A percentile compares a stretch with the other conserved stretches of the same genome.
Evolutionary conservation across 148 eudicot genomes (phyloP).

Genomic region (Dysphania ambrosioides): DNA sequence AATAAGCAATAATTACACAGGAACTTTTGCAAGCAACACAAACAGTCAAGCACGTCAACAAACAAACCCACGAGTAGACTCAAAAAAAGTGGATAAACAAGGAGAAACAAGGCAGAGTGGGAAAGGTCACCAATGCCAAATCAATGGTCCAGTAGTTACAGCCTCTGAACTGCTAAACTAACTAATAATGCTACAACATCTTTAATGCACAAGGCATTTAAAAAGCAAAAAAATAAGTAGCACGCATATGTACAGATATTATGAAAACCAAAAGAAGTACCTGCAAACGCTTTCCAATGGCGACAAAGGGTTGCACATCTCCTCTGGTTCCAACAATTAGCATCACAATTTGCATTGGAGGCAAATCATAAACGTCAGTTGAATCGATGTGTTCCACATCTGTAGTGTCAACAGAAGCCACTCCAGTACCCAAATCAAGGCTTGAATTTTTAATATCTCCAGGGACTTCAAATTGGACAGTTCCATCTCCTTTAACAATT

Average conservation of each 20-base stretch:
- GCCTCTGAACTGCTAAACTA: background rate
- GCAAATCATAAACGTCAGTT: slow-evolving; percentile 28
- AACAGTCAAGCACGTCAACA: background rate
- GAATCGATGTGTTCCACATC: slow-evolving; percentile 31
- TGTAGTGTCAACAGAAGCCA: slow-evolving; percentile 19
- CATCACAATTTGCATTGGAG: slow-evolving; percentile 49
- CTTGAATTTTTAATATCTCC: slow-evolving; percentile 34
- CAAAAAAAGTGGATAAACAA: background rate
- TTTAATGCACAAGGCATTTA: background rate
- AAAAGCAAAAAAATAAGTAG: background rate
- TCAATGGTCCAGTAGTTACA: background rate
- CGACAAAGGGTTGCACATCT: slow-evolving; percentile 52
- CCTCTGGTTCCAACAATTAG: slow-evolving; percentile 53
- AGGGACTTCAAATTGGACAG: slow-evolving; percentile 47
- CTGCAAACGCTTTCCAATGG: slow-evolving; percentile 48
- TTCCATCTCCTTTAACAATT: slow-evolving; percentile 43
- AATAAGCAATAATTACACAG: background rate
- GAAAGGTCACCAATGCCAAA: background rate
- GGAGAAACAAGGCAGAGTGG: background rate
- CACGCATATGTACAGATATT: background rate
- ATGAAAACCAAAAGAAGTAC: slow-evolving; percentile 19
- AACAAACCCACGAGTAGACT: background rate
- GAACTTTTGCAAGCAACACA: too few relatives aligned
- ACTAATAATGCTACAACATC: background rate
- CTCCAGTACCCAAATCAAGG: slow-evolving; percentile 32